A percentile compares a stretch with the other conserved stretches of the same genome.
phyloP scores from a whole-genome alignment of 75 land plant genomes.

The Azolla pinnata region DNA sequence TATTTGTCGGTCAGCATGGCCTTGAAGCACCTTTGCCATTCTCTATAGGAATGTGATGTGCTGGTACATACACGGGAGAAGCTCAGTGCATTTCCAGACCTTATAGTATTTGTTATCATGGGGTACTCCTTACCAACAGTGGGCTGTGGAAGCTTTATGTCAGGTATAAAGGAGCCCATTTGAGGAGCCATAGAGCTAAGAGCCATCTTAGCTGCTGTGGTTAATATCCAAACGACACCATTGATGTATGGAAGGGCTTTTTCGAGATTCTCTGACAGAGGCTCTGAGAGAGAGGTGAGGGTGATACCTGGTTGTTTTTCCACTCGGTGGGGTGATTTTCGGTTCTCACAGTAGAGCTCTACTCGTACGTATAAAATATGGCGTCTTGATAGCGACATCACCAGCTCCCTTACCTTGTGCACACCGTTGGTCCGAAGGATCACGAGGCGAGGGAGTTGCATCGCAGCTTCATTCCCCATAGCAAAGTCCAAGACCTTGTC shows the following conservation, averaged over 20 bases:
- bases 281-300: not conserved
- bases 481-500: not conserved
- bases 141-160: not conserved
- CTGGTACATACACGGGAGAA: not conserved
- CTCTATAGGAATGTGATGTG: too few species aligned
- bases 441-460: not conserved
- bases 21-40: not conserved
- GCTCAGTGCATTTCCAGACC: not conserved
- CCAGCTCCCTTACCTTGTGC: not conserved
- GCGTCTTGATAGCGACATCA: not conserved
- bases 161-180: not conserved
- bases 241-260: not conserved
- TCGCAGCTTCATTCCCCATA: not conserved
- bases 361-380: not conserved
- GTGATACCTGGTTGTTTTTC: not conserved
- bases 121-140: not conserved
- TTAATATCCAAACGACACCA: not conserved
- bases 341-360: not conserved
- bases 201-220: not conserved
- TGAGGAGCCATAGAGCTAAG: not conserved
- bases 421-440: not conserved
- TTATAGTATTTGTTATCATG: not conserved
- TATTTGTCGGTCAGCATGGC: not conserved
- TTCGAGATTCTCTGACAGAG: not conserved
- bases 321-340: not conserved